Conservation (phyloP, 768 basidiomycete species). For the Suillus occidentalis region DNA sequence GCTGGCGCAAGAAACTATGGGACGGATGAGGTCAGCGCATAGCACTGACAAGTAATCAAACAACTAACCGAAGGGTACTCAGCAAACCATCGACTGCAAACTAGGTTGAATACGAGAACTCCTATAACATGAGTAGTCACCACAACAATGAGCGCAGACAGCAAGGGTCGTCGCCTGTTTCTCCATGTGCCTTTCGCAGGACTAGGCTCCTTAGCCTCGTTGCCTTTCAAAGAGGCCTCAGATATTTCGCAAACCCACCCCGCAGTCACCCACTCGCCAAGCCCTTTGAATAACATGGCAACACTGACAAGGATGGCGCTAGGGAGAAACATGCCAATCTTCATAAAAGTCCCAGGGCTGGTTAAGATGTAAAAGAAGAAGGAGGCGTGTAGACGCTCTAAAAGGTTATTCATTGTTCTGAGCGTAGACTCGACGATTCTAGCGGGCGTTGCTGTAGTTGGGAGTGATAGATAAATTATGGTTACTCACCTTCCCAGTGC, state of each 20-base stretch:
- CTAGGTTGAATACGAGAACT: conserved; percentile 44
- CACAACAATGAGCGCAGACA: conserved; percentile 54
- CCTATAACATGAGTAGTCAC: conserved; percentile 57
- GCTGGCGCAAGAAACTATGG: conserved; percentile 24
- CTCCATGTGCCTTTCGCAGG: conserved; percentile 37
- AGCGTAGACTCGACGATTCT: conserved; percentile 87
- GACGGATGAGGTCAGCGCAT: background rate
- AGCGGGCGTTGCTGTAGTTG: conserved; percentile 3
- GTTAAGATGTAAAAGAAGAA: conserved; percentile 89
- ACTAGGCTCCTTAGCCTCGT: conserved; percentile 13
- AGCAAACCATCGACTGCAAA: conserved; percentile 48
- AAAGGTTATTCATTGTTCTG: conserved; percentile 88
- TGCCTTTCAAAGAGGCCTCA: conserved; percentile 1
- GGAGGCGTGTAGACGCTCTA: conserved; percentile 95
- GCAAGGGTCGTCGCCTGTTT: conserved; percentile 52
- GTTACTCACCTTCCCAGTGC: conserved; percentile 76
- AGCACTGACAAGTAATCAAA: background rate
- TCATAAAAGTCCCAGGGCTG: conserved; percentile 66
- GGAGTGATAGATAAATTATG: background rate
- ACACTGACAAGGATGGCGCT: conserved; percentile 83
- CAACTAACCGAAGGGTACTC: conserved; percentile 41
- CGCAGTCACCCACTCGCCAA: conserved; percentile 68
- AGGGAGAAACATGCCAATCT: conserved; percentile 90
- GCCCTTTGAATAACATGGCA: conserved; percentile 82
- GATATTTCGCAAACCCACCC: conserved; percentile 46